Conservation (phyloP, 2,329 filamentous ascomycete species). For the Fusarium buharicum region DNA sequence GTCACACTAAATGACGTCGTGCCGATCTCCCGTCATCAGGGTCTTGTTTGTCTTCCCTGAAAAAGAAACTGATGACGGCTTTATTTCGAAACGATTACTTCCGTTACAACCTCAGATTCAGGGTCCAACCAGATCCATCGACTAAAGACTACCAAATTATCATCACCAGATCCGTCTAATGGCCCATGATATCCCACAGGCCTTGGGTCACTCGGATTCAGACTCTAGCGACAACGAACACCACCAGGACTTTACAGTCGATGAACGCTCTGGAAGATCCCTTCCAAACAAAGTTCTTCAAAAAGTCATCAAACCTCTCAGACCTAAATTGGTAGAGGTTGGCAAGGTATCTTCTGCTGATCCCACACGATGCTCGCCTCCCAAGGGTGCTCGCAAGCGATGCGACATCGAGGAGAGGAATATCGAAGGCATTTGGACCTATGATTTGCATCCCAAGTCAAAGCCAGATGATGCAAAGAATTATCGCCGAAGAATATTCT, state of each 20-base stretch:
- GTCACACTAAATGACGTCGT: constrained; percentile 23
- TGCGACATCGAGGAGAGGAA: constrained; percentile 35
- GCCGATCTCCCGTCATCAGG: neutral
- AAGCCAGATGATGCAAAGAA: constrained; percentile 26
- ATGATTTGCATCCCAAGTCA: constrained; percentile 32
- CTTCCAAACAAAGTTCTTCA: constrained; percentile 27
- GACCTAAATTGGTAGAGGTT: constrained; percentile 19
- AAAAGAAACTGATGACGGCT: constrained; percentile 2
- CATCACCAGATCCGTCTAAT: neutral
- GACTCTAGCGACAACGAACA: neutral
- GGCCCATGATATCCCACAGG: neutral
- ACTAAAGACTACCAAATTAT: neutral
- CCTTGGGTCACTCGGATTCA: neutral
- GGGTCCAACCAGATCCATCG: neutral
- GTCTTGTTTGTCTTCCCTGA: constrained; percentile 5
- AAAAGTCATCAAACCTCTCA: constrained; percentile 22
- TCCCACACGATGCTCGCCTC: constrained; percentile 25
- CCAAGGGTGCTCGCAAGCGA: constrained; percentile 13
- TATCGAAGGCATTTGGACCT: constrained; percentile 44
- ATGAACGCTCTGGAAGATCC: constrained; percentile 21
- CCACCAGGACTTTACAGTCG: constrained; percentile 7
- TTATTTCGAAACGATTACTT: neutral
- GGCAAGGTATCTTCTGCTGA: constrained; percentile 10
- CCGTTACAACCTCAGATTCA: neutral
- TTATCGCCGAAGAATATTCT: constrained; percentile 54